A percentile compares a stretch with the other conserved stretches of the same genome.
Evolutionary conservation across 345 rosid genomes (phyloP).

Genomic region (Pelargonium nanum): DNA sequence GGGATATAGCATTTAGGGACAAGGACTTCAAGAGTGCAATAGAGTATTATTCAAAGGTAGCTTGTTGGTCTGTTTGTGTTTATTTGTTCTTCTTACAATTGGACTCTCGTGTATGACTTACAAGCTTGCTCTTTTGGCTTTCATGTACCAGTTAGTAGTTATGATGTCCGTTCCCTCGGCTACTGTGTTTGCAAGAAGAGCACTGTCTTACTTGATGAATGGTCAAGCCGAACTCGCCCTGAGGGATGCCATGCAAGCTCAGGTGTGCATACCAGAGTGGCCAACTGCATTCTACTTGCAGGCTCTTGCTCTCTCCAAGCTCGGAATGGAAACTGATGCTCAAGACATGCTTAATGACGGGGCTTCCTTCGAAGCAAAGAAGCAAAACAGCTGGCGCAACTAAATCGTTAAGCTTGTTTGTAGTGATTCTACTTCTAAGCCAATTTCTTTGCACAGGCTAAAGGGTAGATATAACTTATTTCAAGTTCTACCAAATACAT

Average conservation of each 20-base stretch:
- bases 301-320: constrained; percentile 91
- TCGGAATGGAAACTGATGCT: constrained; percentile 95
- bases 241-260: constrained; percentile 99
- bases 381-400: constrained; percentile 69
- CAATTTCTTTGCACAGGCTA: not conserved
- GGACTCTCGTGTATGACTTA: no score
- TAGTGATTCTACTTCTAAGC: no score
- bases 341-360: constrained; percentile 97
- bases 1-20: constrained; percentile 88
- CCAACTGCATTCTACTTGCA: constrained; percentile 96
- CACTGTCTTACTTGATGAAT: constrained; percentile 65
- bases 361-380: constrained; percentile 76
- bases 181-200: constrained; percentile 62
- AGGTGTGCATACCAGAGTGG: constrained; percentile 91
- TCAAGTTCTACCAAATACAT: not conserved
- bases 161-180: constrained; percentile 91
- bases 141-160: constrained; percentile 43
- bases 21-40: constrained; percentile 85
- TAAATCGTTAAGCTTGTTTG: not conserved
- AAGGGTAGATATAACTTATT: not conserved
- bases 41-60: constrained; percentile 84
- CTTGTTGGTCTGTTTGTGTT: no score
- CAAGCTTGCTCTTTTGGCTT: not conserved
- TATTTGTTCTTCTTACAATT: no score
- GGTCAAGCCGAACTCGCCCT: constrained; percentile 81